These are phyloP conservation scores for Debaryomycetaceae sp. DNA, from an alignment of 1,139 yeast species.

Conservation along the genomic window DNA sequence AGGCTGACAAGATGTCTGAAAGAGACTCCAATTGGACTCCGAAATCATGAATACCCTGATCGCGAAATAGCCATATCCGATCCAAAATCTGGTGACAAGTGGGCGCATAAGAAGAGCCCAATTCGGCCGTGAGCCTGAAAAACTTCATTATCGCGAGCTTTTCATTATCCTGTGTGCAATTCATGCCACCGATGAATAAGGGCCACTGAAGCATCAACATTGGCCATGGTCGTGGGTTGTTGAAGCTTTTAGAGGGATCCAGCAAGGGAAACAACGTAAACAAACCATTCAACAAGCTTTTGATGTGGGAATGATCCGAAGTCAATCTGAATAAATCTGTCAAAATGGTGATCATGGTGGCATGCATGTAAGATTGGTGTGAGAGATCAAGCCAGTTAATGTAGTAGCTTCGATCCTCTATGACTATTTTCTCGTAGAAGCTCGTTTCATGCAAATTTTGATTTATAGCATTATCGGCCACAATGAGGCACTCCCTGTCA, in stretches of 20 bases:
- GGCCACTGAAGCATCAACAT: slow-evolving; percentile 54
- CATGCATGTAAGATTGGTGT: slow-evolving; percentile 29
- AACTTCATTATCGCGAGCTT: slow-evolving; percentile 38
- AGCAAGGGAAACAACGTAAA: slow-evolving; percentile 21
- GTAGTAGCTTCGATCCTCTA: not conserved
- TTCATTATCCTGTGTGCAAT: slow-evolving; percentile 42
- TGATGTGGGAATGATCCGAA: slow-evolving; percentile 29
- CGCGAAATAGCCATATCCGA: not conserved
- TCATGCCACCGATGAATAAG: slow-evolving; percentile 52
- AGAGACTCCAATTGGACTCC: not conserved
- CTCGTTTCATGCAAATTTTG: slow-evolving; percentile 24
- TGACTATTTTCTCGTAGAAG: slow-evolving; percentile 8
- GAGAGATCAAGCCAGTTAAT: slow-evolving; percentile 32
- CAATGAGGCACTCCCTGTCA: slow-evolving; percentile 12
- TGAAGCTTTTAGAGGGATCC: slow-evolving; percentile 12
- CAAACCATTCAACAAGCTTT: slow-evolving; percentile 20
- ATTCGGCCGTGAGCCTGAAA: slow-evolving; percentile 32
- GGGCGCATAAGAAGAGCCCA: slow-evolving; percentile 26
- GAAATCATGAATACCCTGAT: not conserved
- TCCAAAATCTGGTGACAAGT: not conserved
- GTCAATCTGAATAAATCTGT: slow-evolving; percentile 26
- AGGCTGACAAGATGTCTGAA: not conserved
- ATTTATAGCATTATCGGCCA: slow-evolving; percentile 15
- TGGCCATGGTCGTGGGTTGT: slow-evolving; percentile 15
- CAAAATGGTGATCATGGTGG: slow-evolving; percentile 24